Base-by-base conservation (phyloP, 495 filamentous ascomycete genomes). In the Aspergillus homomorphus region DNA sequence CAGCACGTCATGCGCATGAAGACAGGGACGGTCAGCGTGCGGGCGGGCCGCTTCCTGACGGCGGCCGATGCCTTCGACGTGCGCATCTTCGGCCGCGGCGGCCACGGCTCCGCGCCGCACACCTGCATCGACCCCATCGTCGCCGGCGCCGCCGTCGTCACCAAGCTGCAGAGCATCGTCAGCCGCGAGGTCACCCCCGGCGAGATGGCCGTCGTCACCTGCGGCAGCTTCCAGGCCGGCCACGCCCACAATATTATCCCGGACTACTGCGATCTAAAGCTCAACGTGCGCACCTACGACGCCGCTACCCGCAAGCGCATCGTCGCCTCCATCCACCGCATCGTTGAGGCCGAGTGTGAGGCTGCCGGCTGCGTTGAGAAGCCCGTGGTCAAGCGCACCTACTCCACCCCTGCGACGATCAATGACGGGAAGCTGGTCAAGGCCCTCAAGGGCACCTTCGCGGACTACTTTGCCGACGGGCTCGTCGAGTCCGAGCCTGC, bases 111-210 rank as follows among this genome's bases (percentile, higher is more conserved):
- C 0, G 71, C 74, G 53, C 84, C 85, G 0, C 72, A 84, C 16
- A 65, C 62, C 1, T 73, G 74, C 3, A 74, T 87, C 57, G 84
- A 88, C 63, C 85, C 84, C 0, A 74, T 84, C 41, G 66, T 86
- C 2, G 76, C 81, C 18, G 82, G 84, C 0, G 70, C 75, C 0
- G 52, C 69, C n/a, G 73, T 81, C n/a, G 68, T 87, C 0, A 65
- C 81, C 22, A 71, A 78, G 5, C 66, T 88, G 15, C 84, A 89
- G 66, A 77, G 65, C 45, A 78, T 86, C 57, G 77, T 84, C 15
- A 72, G 71, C 18, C 74, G 84, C 0, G 83, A 85, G 64, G 68
- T 82, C 8, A 61, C 74, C 28, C 79, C 83, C 0, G 69, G 64
- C 1, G 80, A 85, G 44, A 49, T 73, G 51, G 77, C 81, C 2